Conservation (phyloP, 176 grass and related monocot species). For the Phoenix dactylifera region DNA sequence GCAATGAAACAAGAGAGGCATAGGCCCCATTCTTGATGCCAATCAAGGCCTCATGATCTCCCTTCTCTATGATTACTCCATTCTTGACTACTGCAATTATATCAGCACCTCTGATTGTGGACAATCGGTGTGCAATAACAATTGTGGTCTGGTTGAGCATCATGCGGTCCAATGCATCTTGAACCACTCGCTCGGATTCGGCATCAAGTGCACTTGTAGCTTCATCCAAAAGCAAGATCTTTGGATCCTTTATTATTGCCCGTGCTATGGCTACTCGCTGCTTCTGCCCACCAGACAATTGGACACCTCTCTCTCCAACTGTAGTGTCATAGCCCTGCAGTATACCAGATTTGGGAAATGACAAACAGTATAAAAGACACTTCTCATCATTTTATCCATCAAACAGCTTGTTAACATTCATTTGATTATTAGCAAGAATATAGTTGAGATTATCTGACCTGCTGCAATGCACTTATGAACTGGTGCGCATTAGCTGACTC, state of each 20-base stretch:
- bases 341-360: neutral
- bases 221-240: slow-evolving; percentile 14
- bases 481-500: slow-evolving; percentile 3
- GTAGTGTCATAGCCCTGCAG: slow-evolving; percentile 6
- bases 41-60: too few species aligned
- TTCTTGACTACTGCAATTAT: too few species aligned
- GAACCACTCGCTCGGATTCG: slow-evolving; percentile 1
- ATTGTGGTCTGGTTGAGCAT: slow-evolving; percentile 4
- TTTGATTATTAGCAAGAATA: neutral
- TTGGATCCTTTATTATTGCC: slow-evolving; percentile 2
- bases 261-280: slow-evolving; percentile 10
- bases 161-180: neutral
- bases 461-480: slow-evolving; percentile 15
- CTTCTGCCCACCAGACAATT: slow-evolving; percentile 11
- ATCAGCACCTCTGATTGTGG: too few species aligned
- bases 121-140: neutral
- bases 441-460: neutral
- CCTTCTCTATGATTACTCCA: too few species aligned
- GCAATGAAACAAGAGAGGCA: too few species aligned
- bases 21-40: too few species aligned
- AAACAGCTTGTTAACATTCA: neutral
- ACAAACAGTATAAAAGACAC: neutral
- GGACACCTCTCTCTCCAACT: slow-evolving; percentile 4
- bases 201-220: slow-evolving; percentile 12
- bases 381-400: neutral